Base-by-base conservation (phyloP, 2,329 filamentous ascomycete genomes). In the Nectriaceae sp. region DNA sequence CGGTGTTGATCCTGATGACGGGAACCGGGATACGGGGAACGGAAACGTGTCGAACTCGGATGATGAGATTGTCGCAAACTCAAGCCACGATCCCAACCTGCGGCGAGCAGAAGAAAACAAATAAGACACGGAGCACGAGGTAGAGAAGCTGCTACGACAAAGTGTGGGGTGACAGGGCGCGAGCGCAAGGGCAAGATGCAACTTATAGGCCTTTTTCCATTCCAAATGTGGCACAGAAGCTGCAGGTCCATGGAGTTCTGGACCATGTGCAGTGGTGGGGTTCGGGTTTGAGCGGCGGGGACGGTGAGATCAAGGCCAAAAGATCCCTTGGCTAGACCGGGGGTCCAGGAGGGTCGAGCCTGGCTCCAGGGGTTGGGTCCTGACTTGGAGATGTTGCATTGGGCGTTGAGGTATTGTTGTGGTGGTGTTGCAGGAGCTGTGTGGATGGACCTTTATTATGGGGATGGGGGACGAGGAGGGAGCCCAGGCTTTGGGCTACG, bases 161-260 rank as follows among this genome's bases (percentile, higher is more conserved):
- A n/a, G n/a, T n/a, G n/a, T n/a, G n/a, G n/a, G n/a, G n/a, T n/a
- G n/a, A n/a, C n/a, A n/a, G n/a, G n/a, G n/a, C n/a, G n/a, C n/a
- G n/a, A n/a, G n/a, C n/a, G n/a, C n/a, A n/a, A n/a, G 41, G 46
- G 50, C 40, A 49, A 53, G 49, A 55, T 18, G 42, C 37, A 45
- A 54, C 45, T 58, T 61, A 60, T 62, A 59, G 40, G 53, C 53
- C 46, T 39, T 48, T 44, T 47, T 55, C 48, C 49, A 54, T 44
- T 39, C 49, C 44, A 49, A 49, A 54, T 58, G 60, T 62, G 60
- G 60, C 60, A 61, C 60, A 56, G 50, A 50, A 61, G 49, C 50
- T 61, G 60, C 60, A 62, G 60, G 60, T 62, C 60, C 47, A 62
- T 62, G 46, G 53, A 61, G 60, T 61, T 62, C 60, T 61, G 58